A percentile compares a stretch with the other conserved stretches of the same genome.
Conservation (phyloP, 345 rosid genomes). For the Eucalyptus cladocalyx region DNA sequence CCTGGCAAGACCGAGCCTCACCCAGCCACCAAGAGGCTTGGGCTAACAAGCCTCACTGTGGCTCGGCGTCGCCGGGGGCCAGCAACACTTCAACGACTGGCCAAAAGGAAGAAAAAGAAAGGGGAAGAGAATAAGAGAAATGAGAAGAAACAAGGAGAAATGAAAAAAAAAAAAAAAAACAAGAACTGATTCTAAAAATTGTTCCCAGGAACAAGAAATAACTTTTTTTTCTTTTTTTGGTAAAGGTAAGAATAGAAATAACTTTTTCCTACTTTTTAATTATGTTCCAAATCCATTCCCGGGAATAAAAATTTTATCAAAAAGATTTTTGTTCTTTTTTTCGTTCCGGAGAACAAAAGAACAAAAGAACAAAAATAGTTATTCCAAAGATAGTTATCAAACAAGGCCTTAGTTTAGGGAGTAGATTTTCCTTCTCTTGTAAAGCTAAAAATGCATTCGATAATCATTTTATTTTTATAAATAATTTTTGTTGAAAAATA, state of each 20-base stretch:
- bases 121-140: no score
- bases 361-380: no score
- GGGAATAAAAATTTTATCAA: accelerated
- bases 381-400: accelerated
- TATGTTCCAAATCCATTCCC: accelerated
- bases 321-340: accelerated
- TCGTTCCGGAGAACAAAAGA: accelerated
- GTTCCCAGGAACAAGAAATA: accelerated
- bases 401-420: neutral
- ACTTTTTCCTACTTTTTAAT: no score
- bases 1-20: accelerated
- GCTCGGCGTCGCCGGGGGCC: accelerated
- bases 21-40: accelerated
- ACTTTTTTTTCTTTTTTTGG: no score
- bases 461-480: no score
- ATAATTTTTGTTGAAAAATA: no score
- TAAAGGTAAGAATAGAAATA: no score
- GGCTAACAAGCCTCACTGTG: accelerated
- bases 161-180: no score
- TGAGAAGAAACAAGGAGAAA: no score
- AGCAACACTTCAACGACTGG: accelerated
- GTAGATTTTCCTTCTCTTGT: neutral
- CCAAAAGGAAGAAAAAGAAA: no score
- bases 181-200: no score
- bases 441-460: neutral